Conservation (phyloP, 805 yeast genomes). For the Candida jianshihensis region DNA sequence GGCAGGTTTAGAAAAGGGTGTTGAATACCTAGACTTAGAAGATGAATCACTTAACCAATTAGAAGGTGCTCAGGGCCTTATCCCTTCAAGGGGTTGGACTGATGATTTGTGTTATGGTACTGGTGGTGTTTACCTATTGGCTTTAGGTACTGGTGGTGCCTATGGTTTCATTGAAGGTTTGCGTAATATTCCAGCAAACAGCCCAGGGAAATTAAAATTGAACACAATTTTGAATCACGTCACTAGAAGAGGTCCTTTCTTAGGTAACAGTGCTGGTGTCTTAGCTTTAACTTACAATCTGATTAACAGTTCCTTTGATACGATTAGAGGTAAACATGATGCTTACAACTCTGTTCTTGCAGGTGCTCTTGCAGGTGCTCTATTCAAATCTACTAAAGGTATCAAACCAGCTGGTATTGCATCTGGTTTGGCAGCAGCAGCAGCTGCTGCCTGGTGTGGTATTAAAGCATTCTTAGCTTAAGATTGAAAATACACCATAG, state of each 20-base stretch:
- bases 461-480: constrained; percentile 39
- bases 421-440: constrained; percentile 78
- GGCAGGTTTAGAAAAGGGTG: constrained; percentile 84
- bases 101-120: constrained; percentile 98
- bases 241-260: constrained; percentile 91
- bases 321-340: constrained; percentile 84
- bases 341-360: constrained; percentile 75
- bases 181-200: constrained; percentile 62
- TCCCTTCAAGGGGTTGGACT: constrained; percentile 96
- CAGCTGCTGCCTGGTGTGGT: constrained; percentile 91
- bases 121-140: constrained; percentile 84
- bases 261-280: constrained; percentile 94
- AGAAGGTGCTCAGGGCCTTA: constrained; percentile 83
- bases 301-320: constrained; percentile 72
- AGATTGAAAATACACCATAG: neutral
- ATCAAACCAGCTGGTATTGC: constrained; percentile 82
- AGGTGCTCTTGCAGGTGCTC: constrained; percentile 89
- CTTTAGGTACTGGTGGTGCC: constrained; percentile 84
- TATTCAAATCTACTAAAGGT: constrained; percentile 83
- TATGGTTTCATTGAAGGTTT: constrained; percentile 87
- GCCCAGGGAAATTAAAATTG: constrained; percentile 74
- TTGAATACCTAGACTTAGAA: constrained; percentile 86
- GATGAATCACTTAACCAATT: constrained; percentile 68
- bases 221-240: constrained; percentile 88
- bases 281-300: constrained; percentile 85